A percentile compares a stretch with the other conserved stretches of the same genome.
These are phyloP conservation scores for Rhododendron ferrugineum DNA, from an alignment of 148 eudicot species.

Conservation along the genomic window DNA sequence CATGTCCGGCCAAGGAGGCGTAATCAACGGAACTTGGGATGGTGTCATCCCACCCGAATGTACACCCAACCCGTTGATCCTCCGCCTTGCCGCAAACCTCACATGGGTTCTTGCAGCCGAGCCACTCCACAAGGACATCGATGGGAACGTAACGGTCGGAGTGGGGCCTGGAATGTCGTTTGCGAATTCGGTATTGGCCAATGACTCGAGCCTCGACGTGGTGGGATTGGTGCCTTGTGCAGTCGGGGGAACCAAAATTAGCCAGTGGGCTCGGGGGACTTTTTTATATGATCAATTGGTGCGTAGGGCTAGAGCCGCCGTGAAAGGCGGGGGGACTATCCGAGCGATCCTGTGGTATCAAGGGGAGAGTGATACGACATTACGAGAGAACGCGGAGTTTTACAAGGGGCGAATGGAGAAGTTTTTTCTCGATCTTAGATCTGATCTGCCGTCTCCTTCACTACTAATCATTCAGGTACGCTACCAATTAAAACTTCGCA, in stretches of 20 bases:
- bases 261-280: conserved; percentile 24
- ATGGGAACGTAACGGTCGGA: conserved; percentile 24
- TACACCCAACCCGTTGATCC: conserved; percentile 13
- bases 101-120: conserved; percentile 29
- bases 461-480: conserved; percentile 20
- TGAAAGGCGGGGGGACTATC: conserved; percentile 25
- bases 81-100: conserved; percentile 12
- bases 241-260: conserved; percentile 37
- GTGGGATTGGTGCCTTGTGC: conserved; percentile 45
- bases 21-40: conserved; percentile 26
- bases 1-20: conserved; percentile 48
- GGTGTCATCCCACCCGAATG: conserved; percentile 25
- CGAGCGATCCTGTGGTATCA: conserved; percentile 41
- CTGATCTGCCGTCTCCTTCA: conserved; percentile 21
- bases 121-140: conserved; percentile 38
- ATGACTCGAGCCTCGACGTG: conserved; percentile 11
- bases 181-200: conserved; percentile 14
- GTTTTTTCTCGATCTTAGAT: conserved; percentile 15
- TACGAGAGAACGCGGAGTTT: conserved; percentile 8
- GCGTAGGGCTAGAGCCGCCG: conserved; percentile 24
- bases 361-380: conserved; percentile 33
- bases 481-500: not conserved
- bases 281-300: conserved; percentile 16
- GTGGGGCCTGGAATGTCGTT: conserved; percentile 41
- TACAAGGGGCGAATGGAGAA: conserved; percentile 18